These are phyloP conservation scores for Globisporangium emineosum DNA, from an alignment of 352 stramenopile genomes.

Conservation along the genomic window DNA sequence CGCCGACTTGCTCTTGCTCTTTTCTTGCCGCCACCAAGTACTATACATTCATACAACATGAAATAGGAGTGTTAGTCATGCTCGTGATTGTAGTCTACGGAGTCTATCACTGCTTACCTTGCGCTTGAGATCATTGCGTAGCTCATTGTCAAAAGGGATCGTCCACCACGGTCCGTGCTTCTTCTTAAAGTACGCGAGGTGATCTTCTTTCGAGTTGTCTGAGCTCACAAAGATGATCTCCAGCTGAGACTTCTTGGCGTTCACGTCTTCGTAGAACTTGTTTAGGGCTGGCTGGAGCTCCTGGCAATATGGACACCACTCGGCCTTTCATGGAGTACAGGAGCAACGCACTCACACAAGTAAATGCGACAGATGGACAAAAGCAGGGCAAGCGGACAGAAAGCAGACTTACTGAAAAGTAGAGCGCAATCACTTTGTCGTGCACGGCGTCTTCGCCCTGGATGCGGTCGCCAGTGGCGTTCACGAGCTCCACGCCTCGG, in stretches of 20 bases:
- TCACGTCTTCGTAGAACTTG: conserved; percentile 52
- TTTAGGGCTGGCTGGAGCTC: conserved; percentile 73
- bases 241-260: conserved; percentile 32
- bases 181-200: conserved; percentile 55
- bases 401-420: conserved; percentile 55
- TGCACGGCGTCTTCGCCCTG: conserved; percentile 41
- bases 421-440: conserved; percentile 61
- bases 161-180: conserved; percentile 77
- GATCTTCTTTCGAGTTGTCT: conserved; percentile 50
- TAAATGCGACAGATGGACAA: background rate
- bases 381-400: background rate
- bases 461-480: conserved; percentile 43
- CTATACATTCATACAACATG: background rate
- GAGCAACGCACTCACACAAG: background rate
- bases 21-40: conserved; percentile 69
- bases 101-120: conserved; percentile 18
- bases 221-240: conserved; percentile 80
- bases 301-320: conserved; percentile 82
- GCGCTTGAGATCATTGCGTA: conserved; percentile 70
- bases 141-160: conserved; percentile 58
- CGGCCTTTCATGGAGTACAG: conserved; percentile 29
- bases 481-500: conserved; percentile 48
- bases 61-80: background rate
- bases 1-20: conserved; percentile 49
- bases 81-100: background rate